phyloP scores from a whole-genome alignment of 352 stramenopile genomes.

The Globisporangium heterothallicum region DNA sequence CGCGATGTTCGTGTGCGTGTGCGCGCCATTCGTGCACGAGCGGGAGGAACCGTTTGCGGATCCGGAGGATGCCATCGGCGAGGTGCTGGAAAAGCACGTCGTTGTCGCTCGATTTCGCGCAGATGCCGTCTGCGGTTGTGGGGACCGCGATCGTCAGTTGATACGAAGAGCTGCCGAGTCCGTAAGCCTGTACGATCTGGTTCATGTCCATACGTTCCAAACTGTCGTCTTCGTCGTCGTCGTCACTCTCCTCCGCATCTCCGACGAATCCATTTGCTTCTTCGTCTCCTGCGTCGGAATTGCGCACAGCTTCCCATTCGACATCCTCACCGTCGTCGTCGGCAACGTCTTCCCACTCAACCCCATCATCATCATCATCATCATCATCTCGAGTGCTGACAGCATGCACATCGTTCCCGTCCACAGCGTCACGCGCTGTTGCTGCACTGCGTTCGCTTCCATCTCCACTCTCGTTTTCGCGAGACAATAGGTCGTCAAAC shows the following conservation, averaged over 20 bases:
- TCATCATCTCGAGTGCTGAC: not conserved
- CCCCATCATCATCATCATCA: slow-evolving; percentile 12
- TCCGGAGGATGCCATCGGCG: slow-evolving; percentile 43
- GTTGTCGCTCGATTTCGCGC: slow-evolving; percentile 61
- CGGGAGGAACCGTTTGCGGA: slow-evolving; percentile 71
- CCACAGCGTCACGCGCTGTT: not conserved
- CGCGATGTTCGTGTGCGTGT: not conserved
- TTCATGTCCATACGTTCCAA: slow-evolving; percentile 56
- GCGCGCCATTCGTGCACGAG: slow-evolving; percentile 47
- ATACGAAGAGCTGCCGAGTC: slow-evolving; percentile 70
- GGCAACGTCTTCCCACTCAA: slow-evolving; percentile 26
- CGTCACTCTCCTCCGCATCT: slow-evolving; percentile 11
- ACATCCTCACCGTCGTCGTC: slow-evolving; percentile 5
- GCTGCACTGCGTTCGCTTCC: not conserved
- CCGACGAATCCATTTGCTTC: slow-evolving; percentile 11
- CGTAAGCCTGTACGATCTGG: slow-evolving; percentile 72
- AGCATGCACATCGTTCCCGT: not conserved
- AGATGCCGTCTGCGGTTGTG: slow-evolving; percentile 26
- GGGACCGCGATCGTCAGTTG: slow-evolving; percentile 65
- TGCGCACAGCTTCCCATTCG: slow-evolving; percentile 12
- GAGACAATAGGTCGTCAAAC: slow-evolving; percentile 2
- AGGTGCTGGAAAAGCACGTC: slow-evolving; percentile 54
- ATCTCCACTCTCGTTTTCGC: not conserved
- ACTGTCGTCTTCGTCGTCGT: slow-evolving; percentile 5
- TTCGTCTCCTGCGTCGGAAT: not conserved